Base-by-base conservation (phyloP, 768 basidiomycete species). In the Lactarius indigo region DNA sequence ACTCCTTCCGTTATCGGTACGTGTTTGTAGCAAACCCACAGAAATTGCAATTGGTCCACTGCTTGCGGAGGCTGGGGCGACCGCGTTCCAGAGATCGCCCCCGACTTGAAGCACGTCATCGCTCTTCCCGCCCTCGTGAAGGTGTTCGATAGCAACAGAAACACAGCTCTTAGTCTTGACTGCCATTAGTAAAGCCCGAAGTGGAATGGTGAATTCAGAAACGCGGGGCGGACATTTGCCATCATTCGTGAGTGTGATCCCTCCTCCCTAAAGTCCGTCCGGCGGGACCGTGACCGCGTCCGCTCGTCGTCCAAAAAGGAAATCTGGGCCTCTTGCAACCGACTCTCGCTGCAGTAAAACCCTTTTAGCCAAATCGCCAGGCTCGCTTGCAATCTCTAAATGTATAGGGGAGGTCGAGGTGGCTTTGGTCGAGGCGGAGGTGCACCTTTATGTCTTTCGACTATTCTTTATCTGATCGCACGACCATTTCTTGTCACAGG, bases 381-480 rank as follows among this genome's bases (percentile, higher is more conserved):
- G 41, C 17, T 23, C 28, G 57, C 56, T 50, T 23, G 57, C 54
- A 59, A 47, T 55, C 20, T 20, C 33, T 65, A 39, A 73, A 85
- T 86, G 84, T 82, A 73, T 76, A 81, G 88, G 68, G 85, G 87
- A 67, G 77, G 80, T 59, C 59, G 71, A 62, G 66, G 81, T 54
- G 77, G 76, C 73, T 76, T 81, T 41, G 70, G 74, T 66, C 80
- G 88, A 26, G 85, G 87, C 56, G 82, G 84, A 73, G 81, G 84
- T 81, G 68, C 63, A 75, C 26, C 20, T 64, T 54, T 63, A 12
- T 28, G 3, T 44, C 54, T 23, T 5, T 61, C 44, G 23, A 20
- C 35, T 17, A 1, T 3, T 59, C 42, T 35, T 37, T 20, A 39
- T 28, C 8, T 15, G 31, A 39, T 59, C 20, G 47, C 26, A 62